phyloP scores from a whole-genome alignment of 1,284 basidiomycete species.

The Sphaerobolus stellatus region DNA sequence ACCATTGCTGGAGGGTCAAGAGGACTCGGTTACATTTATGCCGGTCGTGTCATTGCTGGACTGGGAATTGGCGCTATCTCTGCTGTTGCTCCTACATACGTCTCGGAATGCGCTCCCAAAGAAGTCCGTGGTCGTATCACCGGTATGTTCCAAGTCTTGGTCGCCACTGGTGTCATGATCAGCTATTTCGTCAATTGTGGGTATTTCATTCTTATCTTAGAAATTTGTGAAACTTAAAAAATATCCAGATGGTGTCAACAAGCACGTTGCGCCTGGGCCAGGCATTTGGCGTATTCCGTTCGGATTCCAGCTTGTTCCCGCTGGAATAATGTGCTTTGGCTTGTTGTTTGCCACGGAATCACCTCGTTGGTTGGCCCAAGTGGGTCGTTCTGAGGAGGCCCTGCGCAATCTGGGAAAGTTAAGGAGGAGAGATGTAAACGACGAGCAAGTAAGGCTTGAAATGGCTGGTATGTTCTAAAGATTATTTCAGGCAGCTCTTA shows the following conservation, averaged over 20 bases:
- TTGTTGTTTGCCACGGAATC: slow-evolving; percentile 63
- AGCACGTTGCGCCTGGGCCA: slow-evolving; percentile 48
- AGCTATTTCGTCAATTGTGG: slow-evolving; percentile 76
- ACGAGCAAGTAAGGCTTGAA: slow-evolving; percentile 47
- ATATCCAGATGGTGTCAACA: slow-evolving; percentile 57
- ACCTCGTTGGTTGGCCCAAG: slow-evolving; percentile 35
- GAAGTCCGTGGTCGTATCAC: slow-evolving; percentile 71
- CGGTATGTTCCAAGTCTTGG: slow-evolving; percentile 81
- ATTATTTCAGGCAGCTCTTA: not conserved
- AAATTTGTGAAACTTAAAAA: no score
- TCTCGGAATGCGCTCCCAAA: slow-evolving; percentile 78
- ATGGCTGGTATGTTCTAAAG: slow-evolving; percentile 22
- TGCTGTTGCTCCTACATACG: slow-evolving; percentile 71
- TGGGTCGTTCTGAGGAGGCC: slow-evolving; percentile 36
- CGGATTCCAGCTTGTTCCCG: slow-evolving; percentile 74
- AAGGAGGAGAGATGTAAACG: slow-evolving; percentile 49
- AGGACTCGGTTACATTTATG: slow-evolving; percentile 67
- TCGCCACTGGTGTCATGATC: slow-evolving; percentile 72
- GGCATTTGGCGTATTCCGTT: slow-evolving; percentile 73
- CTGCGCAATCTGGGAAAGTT: slow-evolving; percentile 49
- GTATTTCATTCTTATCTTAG: no score
- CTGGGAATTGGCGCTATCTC: slow-evolving; percentile 69
- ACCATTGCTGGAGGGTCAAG: slow-evolving; percentile 55
- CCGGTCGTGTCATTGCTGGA: slow-evolving; percentile 71
- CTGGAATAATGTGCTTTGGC: slow-evolving; percentile 73